Evolutionary conservation across 192 early-diverging fungal genomes (phyloP).

Genomic region (Oehlia diaphana): DNA sequence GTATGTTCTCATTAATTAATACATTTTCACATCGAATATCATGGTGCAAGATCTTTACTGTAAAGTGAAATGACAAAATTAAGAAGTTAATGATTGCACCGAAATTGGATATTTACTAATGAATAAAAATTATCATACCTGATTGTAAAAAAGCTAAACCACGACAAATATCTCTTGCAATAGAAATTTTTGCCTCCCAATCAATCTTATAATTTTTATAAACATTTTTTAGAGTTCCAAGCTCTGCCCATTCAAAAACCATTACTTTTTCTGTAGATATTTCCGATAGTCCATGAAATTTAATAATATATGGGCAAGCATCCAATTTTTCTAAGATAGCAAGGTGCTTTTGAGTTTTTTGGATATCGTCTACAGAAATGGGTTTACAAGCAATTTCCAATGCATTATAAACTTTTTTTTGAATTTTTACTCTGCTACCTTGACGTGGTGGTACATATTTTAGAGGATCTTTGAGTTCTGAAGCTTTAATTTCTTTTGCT

Average conservation of each 20-base stretch:
- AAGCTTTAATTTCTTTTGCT: not conserved
- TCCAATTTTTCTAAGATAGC: conserved; percentile 14
- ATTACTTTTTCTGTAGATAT: not conserved
- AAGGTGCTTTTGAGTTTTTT: not conserved
- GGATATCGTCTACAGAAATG: not conserved
- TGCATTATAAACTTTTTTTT: not conserved
- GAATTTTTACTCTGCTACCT: not conserved
- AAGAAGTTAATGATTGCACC: not conserved
- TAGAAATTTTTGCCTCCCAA: conserved; percentile 11
- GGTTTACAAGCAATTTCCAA: not conserved
- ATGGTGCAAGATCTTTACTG: conserved; percentile 17
- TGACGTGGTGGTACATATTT: not conserved
- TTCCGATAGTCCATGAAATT: conserved; percentile 24
- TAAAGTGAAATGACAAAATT: not conserved
- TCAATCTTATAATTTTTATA: not conserved
- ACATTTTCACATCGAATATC: conserved; percentile 29
- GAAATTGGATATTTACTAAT: not conserved
- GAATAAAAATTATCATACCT: not conserved
- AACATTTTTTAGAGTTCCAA: conserved; percentile 14
- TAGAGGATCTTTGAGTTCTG: not conserved
- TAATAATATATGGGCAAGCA: conserved; percentile 14
- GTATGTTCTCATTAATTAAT: not conserved
- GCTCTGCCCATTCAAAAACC: conserved; percentile 28
- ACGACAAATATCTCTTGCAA: conserved; percentile 19
- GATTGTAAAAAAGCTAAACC: conserved; percentile 25